A percentile compares a stretch with the other conserved stretches of the same genome.
Conservation (phyloP, 192 early-diverging fungal genomes). For the Phycomyces nitens region DNA sequence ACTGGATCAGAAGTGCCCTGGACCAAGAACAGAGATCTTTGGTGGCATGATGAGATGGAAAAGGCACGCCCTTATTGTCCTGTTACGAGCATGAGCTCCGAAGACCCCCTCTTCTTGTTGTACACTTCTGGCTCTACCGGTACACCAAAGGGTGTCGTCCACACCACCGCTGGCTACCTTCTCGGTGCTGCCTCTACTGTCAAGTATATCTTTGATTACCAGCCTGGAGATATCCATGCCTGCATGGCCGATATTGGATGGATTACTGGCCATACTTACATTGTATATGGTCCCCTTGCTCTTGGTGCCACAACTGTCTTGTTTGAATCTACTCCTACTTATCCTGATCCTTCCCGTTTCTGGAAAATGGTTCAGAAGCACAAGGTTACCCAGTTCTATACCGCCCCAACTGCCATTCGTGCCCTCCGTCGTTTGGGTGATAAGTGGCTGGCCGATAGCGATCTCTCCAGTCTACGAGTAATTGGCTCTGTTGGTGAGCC, state of each 20-base stretch:
- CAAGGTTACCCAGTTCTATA: conserved; percentile 96
- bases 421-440: conserved; percentile 86
- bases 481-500: conserved; percentile 95
- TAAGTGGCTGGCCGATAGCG: conserved; percentile 67
- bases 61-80: conserved; percentile 86
- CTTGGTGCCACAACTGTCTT: conserved; percentile 88
- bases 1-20: conserved; percentile 82
- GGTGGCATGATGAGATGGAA: conserved; percentile 90
- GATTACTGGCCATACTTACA: conserved; percentile 86
- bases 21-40: conserved; percentile 72
- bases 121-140: conserved; percentile 93
- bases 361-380: conserved; percentile 84
- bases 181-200: conserved; percentile 77
- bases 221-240: conserved; percentile 82
- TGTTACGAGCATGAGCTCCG: conserved; percentile 77
- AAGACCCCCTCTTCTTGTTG: conserved; percentile 93
- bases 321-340: conserved; percentile 93
- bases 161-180: conserved; percentile 94
- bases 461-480: conserved; percentile 80
- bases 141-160: conserved; percentile 90
- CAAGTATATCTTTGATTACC: conserved; percentile 94
- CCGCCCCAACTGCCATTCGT: conserved; percentile 96
- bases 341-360: conserved; percentile 78
- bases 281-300: conserved; percentile 86
- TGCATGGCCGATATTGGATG: conserved; percentile 96